A percentile compares a stretch with the other conserved stretches of the same genome.
Conservation (phyloP, 441 rosid species). For the Aquilaria agallochum region DNA sequence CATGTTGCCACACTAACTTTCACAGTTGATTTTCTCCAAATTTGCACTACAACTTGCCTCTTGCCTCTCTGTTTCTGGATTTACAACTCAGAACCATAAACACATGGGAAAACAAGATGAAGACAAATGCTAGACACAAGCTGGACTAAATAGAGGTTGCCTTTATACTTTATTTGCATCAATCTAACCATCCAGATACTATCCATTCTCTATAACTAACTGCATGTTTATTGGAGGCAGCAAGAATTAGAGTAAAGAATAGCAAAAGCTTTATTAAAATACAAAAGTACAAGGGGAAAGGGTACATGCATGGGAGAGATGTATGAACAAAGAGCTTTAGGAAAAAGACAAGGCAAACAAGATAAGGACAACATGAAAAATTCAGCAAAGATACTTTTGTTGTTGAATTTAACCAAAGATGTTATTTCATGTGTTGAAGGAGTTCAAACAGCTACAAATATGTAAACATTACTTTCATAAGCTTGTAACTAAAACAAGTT, state of each 20-base stretch:
- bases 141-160: slow-evolving; percentile 59
- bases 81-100: slow-evolving; percentile 28
- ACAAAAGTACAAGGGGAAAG: slow-evolving; percentile 49
- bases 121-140: slow-evolving; percentile 45
- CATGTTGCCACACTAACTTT: no score
- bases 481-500: slow-evolving; percentile 6
- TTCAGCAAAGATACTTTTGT: slow-evolving; percentile 54
- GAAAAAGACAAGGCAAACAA: slow-evolving; percentile 57
- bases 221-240: slow-evolving; percentile 30
- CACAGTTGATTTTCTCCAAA: no score
- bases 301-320: slow-evolving; percentile 50
- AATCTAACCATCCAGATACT: background rate
- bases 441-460: slow-evolving; percentile 10
- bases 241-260: slow-evolving; percentile 34
- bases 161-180: background rate
- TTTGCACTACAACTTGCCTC: no score
- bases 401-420: slow-evolving; percentile 23
- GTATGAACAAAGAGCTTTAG: slow-evolving; percentile 45
- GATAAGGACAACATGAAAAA: slow-evolving; percentile 45
- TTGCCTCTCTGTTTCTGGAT: no score
- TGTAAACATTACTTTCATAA: slow-evolving; percentile 9
- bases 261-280: slow-evolving; percentile 38
- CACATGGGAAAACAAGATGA: slow-evolving; percentile 61
- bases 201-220: slow-evolving; percentile 5
- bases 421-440: background rate